Conservation (phyloP, 2,329 filamentous ascomycete species). For the Colletotrichum gloeosporioides region DNA sequence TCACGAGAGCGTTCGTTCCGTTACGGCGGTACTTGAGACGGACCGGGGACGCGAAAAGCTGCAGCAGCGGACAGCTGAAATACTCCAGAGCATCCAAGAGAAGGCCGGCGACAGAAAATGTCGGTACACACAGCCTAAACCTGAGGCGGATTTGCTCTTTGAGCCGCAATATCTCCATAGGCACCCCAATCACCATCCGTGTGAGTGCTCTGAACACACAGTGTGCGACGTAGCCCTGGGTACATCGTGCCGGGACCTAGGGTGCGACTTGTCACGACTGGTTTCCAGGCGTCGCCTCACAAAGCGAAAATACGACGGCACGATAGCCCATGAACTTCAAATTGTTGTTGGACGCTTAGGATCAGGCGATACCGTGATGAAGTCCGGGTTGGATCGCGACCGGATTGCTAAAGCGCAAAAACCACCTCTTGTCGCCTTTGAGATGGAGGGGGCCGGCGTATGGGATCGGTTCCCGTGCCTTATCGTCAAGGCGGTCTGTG, state of each 20-base stretch:
- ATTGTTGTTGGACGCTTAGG: slow-evolving; percentile 27
- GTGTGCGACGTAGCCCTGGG: too few species aligned
- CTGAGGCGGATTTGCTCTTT: background rate
- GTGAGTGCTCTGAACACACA: too few species aligned
- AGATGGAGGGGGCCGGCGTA: slow-evolving; percentile 38
- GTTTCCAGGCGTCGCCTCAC: too few species aligned
- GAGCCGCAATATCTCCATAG: slow-evolving; percentile 30
- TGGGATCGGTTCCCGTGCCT: slow-evolving; percentile 34
- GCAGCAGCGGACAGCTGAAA: background rate
- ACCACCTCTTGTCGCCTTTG: slow-evolving; percentile 32
- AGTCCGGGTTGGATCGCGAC: slow-evolving; percentile 40
- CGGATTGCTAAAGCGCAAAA: slow-evolving; percentile 26
- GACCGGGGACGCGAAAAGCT: slow-evolving; percentile 6
- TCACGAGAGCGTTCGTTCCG: slow-evolving; percentile 27
- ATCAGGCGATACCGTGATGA: slow-evolving; percentile 46
- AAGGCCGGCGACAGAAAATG: background rate
- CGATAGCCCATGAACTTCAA: background rate
- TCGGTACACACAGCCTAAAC: too few species aligned
- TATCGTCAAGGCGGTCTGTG: slow-evolving; percentile 41
- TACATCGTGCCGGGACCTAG: too few species aligned
- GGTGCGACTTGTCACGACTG: too few species aligned
- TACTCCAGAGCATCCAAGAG: slow-evolving; percentile 25
- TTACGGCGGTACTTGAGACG: background rate
- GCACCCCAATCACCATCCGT: too few species aligned
- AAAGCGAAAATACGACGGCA: too few species aligned